Evolutionary conservation across 1,284 basidiomycete genomes (phyloP).

Genomic region (Ceratobasidium sp.): DNA sequence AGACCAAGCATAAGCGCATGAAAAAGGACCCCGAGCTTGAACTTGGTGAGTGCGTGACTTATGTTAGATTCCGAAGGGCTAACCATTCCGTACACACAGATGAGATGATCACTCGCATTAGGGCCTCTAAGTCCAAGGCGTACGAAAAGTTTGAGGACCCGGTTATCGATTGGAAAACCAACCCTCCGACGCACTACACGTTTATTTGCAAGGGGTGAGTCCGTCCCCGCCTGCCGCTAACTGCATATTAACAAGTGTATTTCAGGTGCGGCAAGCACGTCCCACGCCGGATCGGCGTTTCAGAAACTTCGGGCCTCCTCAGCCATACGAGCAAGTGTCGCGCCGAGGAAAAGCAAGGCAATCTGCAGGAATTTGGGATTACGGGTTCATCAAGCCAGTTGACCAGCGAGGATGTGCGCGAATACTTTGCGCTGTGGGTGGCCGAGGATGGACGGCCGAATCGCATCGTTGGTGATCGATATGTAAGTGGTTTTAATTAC

Average conservation of each 20-base stretch:
- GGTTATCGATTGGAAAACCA: neutral
- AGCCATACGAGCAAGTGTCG: neutral
- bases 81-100: too few relatives aligned
- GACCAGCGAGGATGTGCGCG: neutral
- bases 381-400: neutral
- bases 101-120: too few relatives aligned
- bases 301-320: neutral
- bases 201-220: neutral
- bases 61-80: too few relatives aligned
- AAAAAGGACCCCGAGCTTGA: neutral
- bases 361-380: neutral
- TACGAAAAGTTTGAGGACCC: neutral
- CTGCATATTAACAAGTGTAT: neutral
- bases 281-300: neutral
- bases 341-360: neutral
- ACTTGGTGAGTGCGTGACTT: neutral
- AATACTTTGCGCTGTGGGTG: neutral
- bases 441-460: neutral
- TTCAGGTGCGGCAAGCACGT: neutral
- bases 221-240: neutral
- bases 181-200: neutral
- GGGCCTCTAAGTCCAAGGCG: too few relatives aligned
- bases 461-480: neutral
- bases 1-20: neutral
- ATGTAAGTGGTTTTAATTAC: neutral